Conservation (phyloP, 2,329 filamentous ascomycete genomes). For the Massarina eburnea region DNA sequence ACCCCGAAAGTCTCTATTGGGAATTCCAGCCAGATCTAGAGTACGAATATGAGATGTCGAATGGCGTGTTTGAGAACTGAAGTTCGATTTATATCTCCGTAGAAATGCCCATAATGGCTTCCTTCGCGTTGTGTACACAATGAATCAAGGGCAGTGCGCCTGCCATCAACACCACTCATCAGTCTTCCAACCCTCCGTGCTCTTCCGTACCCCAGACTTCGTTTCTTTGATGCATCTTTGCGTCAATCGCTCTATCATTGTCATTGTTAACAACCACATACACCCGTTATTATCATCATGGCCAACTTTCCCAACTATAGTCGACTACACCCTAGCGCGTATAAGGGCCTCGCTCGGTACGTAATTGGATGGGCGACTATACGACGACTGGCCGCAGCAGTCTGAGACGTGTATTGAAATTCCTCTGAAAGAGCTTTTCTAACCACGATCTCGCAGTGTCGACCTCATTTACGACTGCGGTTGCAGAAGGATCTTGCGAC, state of each 20-base stretch:
- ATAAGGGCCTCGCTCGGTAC: neutral
- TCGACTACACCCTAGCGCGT: neutral
- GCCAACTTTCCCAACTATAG: neutral
- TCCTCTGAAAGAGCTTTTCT: neutral
- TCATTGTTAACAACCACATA: too few species aligned
- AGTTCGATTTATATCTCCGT: neutral
- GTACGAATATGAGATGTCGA: slow-evolving; percentile 43
- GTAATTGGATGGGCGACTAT: too few species aligned
- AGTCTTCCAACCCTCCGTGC: neutral
- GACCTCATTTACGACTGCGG: neutral
- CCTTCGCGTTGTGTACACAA: neutral
- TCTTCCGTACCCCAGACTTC: neutral
- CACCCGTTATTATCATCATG: too few species aligned
- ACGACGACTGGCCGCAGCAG: neutral
- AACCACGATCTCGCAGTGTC: neutral
- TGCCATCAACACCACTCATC: neutral
- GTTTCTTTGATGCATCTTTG: neutral
- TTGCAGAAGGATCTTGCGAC: neutral
- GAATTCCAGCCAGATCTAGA: slow-evolving; percentile 57
- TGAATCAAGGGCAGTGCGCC: neutral
- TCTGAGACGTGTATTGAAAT: neutral
- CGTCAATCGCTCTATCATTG: neutral
- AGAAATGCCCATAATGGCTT: neutral
- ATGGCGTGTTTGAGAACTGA: slow-evolving; percentile 24
- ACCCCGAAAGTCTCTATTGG: slow-evolving; percentile 53